Evolutionary conservation across 1,139 yeast genomes (phyloP), one percentile per base, ranked within the genome.

Genomic region (Ogataea hybrid): DNA sequence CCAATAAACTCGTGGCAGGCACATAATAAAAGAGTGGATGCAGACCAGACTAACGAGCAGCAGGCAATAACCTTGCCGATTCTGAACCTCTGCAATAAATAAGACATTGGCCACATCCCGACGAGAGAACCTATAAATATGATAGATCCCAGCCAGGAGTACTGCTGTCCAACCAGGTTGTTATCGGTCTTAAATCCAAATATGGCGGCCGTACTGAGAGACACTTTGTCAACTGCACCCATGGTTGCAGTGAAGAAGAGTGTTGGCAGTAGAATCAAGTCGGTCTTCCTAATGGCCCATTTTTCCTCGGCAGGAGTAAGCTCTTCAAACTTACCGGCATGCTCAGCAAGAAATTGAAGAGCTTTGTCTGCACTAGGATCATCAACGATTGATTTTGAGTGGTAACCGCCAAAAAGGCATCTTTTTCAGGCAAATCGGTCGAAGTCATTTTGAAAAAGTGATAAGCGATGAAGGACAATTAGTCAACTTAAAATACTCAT

Each of bases 101-200:
- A 61, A 12, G 64, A 51, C 61, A 64, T 62, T 4, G 77, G 76
- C 54, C 66, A 62, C 52, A 65, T 67, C 28, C 70, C 68, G n/a
- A 62, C 66, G 21, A 75, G 58, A 23, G 69, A 71, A 16, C 79
- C 80, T 38, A 75, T 59, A 51, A 67, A 75, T 34, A 75, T 57
- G 36, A 70, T 62, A 1, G 77, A 64, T 5, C 75, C 68, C 7
- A 69, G 51, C 80, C 80, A 75, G 25, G 73, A 62, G 51, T 71
- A 75, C 44, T 70, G 64, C 38, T 63, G 63, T n/a, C 72, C 71
- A 1, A 44, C 50, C 43, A 75, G 56, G 35, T 68, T 40, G 17
- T 58, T 52, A 39, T 70, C 77, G 8, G 51, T 54, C 28, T 52
- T 54, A 21, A 74, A 49, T 14, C 74, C 75, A 54, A 72, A 67